Percentiles rank a stretch among this genome's conserved stretches.
phyloP scores from a whole-genome alignment of 2,329 filamentous ascomycete species.

The Aspergillus thermomutatus region DNA sequence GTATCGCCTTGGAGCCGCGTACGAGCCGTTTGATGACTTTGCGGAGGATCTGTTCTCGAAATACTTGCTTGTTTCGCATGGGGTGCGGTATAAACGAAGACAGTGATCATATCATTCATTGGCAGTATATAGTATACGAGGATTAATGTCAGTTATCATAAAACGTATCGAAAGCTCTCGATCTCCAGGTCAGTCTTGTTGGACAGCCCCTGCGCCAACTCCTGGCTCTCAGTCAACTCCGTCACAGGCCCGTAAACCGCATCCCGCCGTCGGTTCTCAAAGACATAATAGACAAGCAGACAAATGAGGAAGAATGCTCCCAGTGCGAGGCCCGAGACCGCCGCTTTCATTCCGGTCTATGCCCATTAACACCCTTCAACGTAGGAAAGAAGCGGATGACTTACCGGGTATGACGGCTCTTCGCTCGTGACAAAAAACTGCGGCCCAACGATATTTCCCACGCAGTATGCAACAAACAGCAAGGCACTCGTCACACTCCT shows the following conservation, averaged over 20 bases:
- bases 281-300: slow-evolving; percentile 27
- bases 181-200: slow-evolving; percentile 36
- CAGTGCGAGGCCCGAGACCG: slow-evolving; percentile 26
- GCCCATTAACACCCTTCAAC: background rate
- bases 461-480: slow-evolving; percentile 46
- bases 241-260: slow-evolving; percentile 21
- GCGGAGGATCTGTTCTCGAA: slow-evolving; percentile 30
- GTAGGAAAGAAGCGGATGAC: slow-evolving; percentile 2
- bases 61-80: slow-evolving; percentile 32
- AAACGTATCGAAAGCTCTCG: slow-evolving; percentile 33
- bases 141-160: slow-evolving; percentile 11
- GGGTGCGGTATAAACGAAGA: slow-evolving; percentile 22
- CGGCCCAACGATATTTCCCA: slow-evolving; percentile 34
- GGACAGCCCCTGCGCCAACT: slow-evolving; percentile 28
- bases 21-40: slow-evolving; percentile 42
- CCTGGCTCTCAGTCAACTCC: slow-evolving; percentile 24
- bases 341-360: slow-evolving; percentile 33
- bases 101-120: background rate
- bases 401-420: slow-evolving; percentile 30
- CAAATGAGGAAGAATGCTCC: slow-evolving; percentile 29
- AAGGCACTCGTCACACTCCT: slow-evolving; percentile 39
- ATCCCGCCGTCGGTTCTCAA: slow-evolving; percentile 31
- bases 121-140: background rate
- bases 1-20: slow-evolving; percentile 64
- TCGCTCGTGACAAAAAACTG: slow-evolving; percentile 31